phyloP scores from a whole-genome alignment of 352 stramenopile species.

The Phytophthora palmivora region DNA sequence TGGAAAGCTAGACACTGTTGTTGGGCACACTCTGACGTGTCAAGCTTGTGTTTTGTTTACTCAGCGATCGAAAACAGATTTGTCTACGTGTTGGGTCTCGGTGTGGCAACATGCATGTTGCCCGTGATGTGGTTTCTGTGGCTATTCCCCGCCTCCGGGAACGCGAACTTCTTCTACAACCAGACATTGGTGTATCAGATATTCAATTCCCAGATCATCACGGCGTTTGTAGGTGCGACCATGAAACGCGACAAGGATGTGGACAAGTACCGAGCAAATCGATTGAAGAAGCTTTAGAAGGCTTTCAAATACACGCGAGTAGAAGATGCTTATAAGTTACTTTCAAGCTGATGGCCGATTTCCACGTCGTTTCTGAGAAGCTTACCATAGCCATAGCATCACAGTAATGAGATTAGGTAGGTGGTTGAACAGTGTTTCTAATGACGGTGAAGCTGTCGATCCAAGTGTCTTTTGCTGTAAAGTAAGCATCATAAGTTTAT shows the following conservation, averaged over 20 bases:
- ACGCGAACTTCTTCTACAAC: constrained; percentile 93
- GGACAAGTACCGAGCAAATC: constrained; percentile 50
- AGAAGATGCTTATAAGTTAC: no score
- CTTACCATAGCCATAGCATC: no score
- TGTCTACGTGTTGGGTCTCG: constrained; percentile 73
- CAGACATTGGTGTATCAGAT: constrained; percentile 89
- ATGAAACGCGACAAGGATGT: constrained; percentile 90
- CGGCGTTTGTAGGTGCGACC: constrained; percentile 75
- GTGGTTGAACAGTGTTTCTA: no score
- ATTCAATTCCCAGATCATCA: constrained; percentile 82
- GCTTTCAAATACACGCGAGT: constrained; percentile 17
- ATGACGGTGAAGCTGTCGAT: no score
- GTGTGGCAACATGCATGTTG: constrained; percentile 75
- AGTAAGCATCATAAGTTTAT: no score
- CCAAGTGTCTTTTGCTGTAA: no score
- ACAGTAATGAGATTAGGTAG: no score
- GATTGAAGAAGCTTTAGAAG: constrained; percentile 21
- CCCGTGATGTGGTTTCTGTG: constrained; percentile 91
- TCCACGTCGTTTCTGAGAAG: no score
- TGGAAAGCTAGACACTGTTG: background rate
- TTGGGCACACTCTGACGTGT: background rate
- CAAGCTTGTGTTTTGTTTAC: background rate
- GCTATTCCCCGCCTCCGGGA: constrained; percentile 84
- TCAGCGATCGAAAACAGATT: constrained; percentile 83
- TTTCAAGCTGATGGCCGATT: no score